These are phyloP conservation scores for Arachnopeziza araneosa DNA, from an alignment of 2,329 filamentous ascomycete species.

Conservation along the genomic window DNA sequence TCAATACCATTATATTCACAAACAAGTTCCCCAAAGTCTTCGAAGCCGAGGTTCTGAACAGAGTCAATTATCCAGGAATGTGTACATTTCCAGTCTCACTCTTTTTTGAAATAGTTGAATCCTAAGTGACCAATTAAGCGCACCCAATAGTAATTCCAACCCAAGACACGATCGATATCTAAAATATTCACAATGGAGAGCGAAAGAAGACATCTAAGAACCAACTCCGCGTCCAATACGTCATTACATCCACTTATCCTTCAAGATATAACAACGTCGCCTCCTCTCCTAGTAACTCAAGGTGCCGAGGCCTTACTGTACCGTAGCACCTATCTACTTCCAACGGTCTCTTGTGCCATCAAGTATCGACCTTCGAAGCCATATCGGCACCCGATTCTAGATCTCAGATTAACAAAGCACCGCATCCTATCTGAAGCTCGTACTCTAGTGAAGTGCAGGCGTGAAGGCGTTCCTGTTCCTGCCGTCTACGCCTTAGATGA, in stretches of 20 bases:
- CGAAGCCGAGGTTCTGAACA: too few relatives aligned
- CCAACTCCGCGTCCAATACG: not conserved
- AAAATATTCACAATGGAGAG: not conserved
- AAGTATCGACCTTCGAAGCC: constrained; percentile 90
- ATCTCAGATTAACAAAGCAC: constrained; percentile 78
- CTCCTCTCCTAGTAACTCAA: constrained; percentile 66
- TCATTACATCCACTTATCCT: not conserved
- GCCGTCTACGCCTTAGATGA: constrained; percentile 68
- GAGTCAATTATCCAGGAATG: too few relatives aligned
- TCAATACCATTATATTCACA: too few relatives aligned
- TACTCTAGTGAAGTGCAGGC: constrained; percentile 71
- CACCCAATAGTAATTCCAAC: too few relatives aligned
- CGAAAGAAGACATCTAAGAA: not conserved
- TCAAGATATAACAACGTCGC: not conserved
- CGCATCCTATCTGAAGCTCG: constrained; percentile 85
- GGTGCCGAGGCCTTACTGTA: constrained; percentile 95
- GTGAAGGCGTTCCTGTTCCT: constrained; percentile 77
- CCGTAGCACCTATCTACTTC: constrained; percentile 71
- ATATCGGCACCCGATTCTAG: constrained; percentile 86
- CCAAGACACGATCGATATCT: too few relatives aligned
- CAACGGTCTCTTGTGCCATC: constrained; percentile 65
- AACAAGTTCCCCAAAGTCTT: too few relatives aligned
- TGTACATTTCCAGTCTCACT: too few relatives aligned
- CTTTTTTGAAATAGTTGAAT: too few relatives aligned
- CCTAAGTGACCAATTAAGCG: too few relatives aligned